These are phyloP conservation scores for Miscanthus lutarioriparius DNA, from an alignment of 176 grass and related monocot species.

Conservation along the genomic window DNA sequence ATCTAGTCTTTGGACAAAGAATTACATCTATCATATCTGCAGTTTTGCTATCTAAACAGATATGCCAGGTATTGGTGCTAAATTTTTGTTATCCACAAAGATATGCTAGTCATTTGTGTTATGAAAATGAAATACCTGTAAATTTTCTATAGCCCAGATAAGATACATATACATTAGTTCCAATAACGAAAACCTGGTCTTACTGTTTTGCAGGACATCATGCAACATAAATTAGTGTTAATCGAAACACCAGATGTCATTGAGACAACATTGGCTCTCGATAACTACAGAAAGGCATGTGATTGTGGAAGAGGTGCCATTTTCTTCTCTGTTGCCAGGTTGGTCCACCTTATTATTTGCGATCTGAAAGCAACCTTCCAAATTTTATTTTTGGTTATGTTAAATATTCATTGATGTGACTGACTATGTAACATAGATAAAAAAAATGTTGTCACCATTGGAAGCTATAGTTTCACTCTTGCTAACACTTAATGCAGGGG, in stretches of 20 bases:
- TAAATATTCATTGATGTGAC: not conserved
- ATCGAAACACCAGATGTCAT: slow-evolving; percentile 99
- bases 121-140: not conserved
- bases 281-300: slow-evolving; percentile 95
- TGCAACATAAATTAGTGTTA: slow-evolving; percentile 98
- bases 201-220: slow-evolving; percentile 77
- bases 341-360: slow-evolving; percentile 4
- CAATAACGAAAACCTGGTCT: slow-evolving; percentile 8
- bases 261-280: slow-evolving; percentile 95
- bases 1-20: slow-evolving; percentile 2
- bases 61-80: not conserved
- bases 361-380: slow-evolving; percentile 18
- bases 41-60: not conserved
- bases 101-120: not conserved
- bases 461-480: not conserved
- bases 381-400: not conserved
- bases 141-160: not conserved
- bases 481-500: slow-evolving; percentile 58
- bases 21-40: slow-evolving; percentile 2
- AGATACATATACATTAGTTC: not conserved
- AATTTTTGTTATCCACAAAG: not conserved
- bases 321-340: slow-evolving; percentile 98
- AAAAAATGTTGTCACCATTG: not conserved
- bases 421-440: not conserved
- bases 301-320: slow-evolving; percentile 95